Evolutionary conservation across 2,329 filamentous ascomycete species (phyloP).

Genomic region (Fusarium cyanostomum): DNA sequence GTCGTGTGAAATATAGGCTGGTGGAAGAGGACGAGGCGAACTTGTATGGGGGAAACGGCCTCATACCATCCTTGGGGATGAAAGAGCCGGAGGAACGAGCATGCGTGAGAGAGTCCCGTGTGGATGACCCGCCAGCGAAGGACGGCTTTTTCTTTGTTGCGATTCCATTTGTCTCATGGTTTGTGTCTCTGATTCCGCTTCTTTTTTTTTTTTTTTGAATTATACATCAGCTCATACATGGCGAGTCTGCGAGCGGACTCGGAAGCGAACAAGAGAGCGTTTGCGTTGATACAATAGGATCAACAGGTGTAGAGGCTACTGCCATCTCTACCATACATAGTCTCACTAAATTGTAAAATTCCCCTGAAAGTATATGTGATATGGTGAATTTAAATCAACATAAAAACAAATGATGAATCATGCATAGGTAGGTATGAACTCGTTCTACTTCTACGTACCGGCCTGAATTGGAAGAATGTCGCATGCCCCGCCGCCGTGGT

Average conservation of each 20-base stretch:
- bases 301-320: constrained; percentile 41
- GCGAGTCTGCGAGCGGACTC: constrained; percentile 48
- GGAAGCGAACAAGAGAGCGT: constrained; percentile 42
- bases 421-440: neutral
- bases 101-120: constrained; percentile 21
- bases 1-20: constrained; percentile 24
- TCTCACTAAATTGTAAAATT: constrained; percentile 48
- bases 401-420: constrained; percentile 8
- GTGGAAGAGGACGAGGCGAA: constrained; percentile 19
- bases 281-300: constrained; percentile 45
- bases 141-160: constrained; percentile 34
- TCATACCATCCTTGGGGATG: constrained; percentile 17
- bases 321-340: constrained; percentile 47
- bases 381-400: neutral
- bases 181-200: constrained; percentile 40
- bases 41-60: constrained; percentile 1
- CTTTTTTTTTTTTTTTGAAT: constrained; percentile 44
- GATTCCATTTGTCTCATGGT: constrained; percentile 46
- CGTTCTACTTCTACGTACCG: neutral
- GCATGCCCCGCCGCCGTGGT: constrained; percentile 16
- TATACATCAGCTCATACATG: constrained; percentile 48
- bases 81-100: constrained; percentile 19
- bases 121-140: constrained; percentile 34
- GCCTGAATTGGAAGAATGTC: constrained; percentile 15
- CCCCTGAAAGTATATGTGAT: constrained; percentile 15